Evolutionary conservation across 176 grass and related monocot species (phyloP).

Genomic region (Cenchrus purpureus): DNA sequence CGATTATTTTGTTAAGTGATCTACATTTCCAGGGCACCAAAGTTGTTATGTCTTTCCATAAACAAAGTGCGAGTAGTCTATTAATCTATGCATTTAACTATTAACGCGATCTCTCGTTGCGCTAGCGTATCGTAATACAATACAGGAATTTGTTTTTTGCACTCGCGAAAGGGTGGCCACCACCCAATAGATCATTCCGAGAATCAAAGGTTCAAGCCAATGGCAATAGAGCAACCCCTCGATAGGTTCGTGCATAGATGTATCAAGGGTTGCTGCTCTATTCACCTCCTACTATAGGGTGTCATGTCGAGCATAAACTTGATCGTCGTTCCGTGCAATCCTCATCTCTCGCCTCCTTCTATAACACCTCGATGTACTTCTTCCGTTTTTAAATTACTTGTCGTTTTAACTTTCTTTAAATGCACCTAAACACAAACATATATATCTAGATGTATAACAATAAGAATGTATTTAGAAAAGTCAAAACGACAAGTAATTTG

Average conservation of each 20-base stretch:
- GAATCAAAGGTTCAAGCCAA: neutral
- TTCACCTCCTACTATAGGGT: no score
- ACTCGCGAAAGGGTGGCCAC: neutral
- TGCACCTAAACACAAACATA: no score
- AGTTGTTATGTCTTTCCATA: neutral
- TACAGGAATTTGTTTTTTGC: neutral
- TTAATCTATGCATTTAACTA: neutral
- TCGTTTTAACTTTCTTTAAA: no score
- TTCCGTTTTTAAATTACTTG: no score
- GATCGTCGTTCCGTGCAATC: no score
- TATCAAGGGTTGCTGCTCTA: no score
- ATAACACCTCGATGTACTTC: no score
- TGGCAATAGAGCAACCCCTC: neutral
- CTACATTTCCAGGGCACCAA: neutral
- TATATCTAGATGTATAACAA: no score
- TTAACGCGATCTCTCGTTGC: neutral
- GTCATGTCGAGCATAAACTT: no score
- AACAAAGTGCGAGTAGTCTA: slow-evolving; percentile 5
- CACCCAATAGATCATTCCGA: neutral
- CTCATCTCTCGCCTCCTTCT: no score
- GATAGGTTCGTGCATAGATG: neutral
- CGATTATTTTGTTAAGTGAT: slow-evolving; percentile 12
- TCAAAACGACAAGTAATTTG: no score
- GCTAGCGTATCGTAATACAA: neutral
- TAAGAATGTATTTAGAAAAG: no score